A percentile compares a stretch with the other conserved stretches of the same genome.
These are phyloP conservation scores for Baudoinia panamericana DNA, from an alignment of 495 filamentous ascomycete species.

Conservation along the genomic window DNA sequence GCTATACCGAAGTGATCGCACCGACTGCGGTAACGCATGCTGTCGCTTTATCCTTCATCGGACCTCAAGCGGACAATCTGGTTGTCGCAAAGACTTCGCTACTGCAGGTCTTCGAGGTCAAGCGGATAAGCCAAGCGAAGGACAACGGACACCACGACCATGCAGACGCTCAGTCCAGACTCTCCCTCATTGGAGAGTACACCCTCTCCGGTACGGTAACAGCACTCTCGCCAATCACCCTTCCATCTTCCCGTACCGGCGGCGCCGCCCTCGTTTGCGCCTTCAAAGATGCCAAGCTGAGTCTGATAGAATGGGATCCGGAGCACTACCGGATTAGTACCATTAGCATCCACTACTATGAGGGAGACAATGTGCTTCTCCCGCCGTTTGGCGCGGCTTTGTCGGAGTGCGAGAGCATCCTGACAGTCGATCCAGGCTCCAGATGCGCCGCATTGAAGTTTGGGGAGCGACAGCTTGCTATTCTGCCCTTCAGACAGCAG, in stretches of 20 bases:
- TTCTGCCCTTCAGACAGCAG: conserved; percentile 76
- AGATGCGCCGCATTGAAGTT: conserved; percentile 91
- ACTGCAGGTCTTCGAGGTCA: conserved; percentile 66
- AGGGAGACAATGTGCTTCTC: conserved; percentile 70
- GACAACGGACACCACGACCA: conserved; percentile 24
- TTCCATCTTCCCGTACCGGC: conserved; percentile 55
- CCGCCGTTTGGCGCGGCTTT: conserved; percentile 63
- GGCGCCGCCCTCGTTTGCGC: conserved; percentile 75
- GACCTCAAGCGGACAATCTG: conserved; percentile 64
- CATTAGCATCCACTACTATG: conserved; percentile 93
- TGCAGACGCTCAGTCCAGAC: conserved; percentile 39
- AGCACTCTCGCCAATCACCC: conserved; percentile 63
- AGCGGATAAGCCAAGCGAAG: conserved; percentile 17
- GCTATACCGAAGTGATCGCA: conserved; percentile 83
- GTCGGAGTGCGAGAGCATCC: conserved; percentile 55
- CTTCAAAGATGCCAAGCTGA: conserved; percentile 80
- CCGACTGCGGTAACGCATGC: conserved; percentile 89
- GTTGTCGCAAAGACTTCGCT: conserved; percentile 80
- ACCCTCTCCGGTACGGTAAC: conserved; percentile 69
- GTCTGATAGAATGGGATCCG: conserved; percentile 88
- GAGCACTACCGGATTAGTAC: conserved; percentile 64
- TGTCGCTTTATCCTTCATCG: conserved; percentile 62
- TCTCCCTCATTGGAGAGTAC: conserved; percentile 79
- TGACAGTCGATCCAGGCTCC: conserved; percentile 81
- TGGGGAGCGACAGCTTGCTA: conserved; percentile 73